phyloP scores from a whole-genome alignment of 768 basidiomycete species.

The Suillus brevipes region DNA sequence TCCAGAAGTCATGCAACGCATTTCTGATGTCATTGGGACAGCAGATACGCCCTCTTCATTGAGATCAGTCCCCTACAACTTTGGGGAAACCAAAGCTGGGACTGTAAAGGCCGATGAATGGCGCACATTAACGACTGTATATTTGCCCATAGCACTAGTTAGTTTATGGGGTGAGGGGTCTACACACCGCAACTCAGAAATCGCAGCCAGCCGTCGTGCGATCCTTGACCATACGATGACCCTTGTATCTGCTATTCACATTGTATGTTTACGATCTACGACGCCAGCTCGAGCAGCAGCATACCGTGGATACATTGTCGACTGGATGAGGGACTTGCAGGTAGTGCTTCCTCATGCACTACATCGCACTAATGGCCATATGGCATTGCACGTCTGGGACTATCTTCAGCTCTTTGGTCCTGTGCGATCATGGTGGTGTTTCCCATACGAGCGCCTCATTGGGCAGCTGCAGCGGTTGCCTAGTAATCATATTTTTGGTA shows the following conservation, averaged over 20 bases:
- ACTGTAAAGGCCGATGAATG: too few relatives aligned
- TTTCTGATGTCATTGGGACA: neutral
- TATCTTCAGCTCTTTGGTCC: conserved; percentile 40
- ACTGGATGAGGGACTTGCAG: conserved; percentile 22
- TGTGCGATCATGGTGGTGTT: conserved; percentile 33
- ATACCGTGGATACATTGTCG: conserved; percentile 20
- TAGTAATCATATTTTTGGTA: conserved; percentile 32
- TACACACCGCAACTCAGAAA: neutral
- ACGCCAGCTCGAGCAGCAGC: conserved; percentile 3
- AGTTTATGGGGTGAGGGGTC: too few relatives aligned
- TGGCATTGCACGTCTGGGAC: conserved; percentile 31
- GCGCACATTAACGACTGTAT: too few relatives aligned
- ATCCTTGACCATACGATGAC: conserved; percentile 32
- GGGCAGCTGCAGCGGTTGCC: conserved; percentile 22
- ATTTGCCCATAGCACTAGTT: too few relatives aligned
- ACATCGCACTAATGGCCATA: conserved; percentile 32
- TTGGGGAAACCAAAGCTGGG: too few relatives aligned
- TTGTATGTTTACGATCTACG: conserved; percentile 23
- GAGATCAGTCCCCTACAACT: too few relatives aligned
- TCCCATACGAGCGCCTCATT: conserved; percentile 27
- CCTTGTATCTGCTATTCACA: conserved; percentile 26
- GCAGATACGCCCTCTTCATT: conserved; percentile 11
- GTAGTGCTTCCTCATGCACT: conserved; percentile 16
- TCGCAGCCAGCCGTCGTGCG: neutral
- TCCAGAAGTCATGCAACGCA: neutral